A percentile compares a stretch with the other conserved stretches of the same genome.
These are phyloP conservation scores for Cytospora piceicola DNA, from an alignment of 2,329 filamentous ascomycete genomes.

Conservation along the genomic window DNA sequence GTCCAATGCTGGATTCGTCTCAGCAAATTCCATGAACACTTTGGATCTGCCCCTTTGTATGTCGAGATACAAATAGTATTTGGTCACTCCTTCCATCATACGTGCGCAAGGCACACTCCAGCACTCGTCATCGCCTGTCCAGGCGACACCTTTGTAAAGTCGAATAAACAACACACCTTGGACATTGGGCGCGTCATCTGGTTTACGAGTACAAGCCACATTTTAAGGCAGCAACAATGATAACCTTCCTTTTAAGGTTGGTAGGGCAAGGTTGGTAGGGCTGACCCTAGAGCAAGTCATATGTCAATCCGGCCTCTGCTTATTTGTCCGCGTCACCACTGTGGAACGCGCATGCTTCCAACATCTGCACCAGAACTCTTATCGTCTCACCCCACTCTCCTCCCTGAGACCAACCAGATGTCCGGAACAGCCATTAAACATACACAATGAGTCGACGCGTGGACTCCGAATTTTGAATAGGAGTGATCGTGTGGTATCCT, in stretches of 20 bases:
- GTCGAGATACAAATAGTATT: neutral
- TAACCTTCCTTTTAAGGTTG: slow-evolving; percentile 26
- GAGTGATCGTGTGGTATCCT: neutral
- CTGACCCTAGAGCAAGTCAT: neutral
- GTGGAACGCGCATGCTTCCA: slow-evolving; percentile 1
- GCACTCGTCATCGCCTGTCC: neutral
- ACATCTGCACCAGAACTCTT: neutral
- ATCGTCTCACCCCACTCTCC: too few relatives aligned
- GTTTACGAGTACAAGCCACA: slow-evolving; percentile 10
- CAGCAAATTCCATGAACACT: neutral
- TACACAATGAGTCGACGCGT: neutral
- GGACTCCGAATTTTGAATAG: neutral
- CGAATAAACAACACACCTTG: neutral
- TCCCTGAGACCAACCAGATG: too few relatives aligned
- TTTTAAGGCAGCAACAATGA: slow-evolving; percentile 2
- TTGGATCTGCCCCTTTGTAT: neutral
- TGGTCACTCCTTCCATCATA: neutral
- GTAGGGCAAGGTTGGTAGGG: slow-evolving; percentile 16
- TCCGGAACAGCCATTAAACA: neutral
- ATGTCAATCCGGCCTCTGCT: neutral
- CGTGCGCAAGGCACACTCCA: neutral
- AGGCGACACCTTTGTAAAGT: neutral
- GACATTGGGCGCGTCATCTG: slow-evolving; percentile 4
- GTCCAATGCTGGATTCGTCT: neutral
- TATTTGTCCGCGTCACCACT: slow-evolving; percentile 22